Evolutionary conservation across 176 grass and related monocot species (phyloP).

Genomic region (maize (Zea mays)): DNA sequence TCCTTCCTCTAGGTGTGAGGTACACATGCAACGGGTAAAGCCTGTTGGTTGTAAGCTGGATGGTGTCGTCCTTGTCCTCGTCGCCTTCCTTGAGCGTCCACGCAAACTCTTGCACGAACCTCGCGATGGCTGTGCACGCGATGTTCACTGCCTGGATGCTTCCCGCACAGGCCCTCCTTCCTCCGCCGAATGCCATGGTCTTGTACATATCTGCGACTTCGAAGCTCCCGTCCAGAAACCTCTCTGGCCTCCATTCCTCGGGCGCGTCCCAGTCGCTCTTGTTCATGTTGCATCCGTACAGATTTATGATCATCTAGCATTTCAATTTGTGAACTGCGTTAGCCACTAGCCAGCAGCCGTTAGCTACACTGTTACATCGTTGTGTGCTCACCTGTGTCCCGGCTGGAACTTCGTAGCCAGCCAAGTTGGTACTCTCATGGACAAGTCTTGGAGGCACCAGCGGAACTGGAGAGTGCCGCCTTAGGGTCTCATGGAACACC

Average conservation of each 20-base stretch:
- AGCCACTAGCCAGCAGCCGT: background rate
- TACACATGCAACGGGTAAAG: conserved; percentile 56
- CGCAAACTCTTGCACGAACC: conserved; percentile 69
- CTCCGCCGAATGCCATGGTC: conserved; percentile 85
- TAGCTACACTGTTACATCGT: too few relatives aligned
- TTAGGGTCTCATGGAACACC: conserved; percentile 80
- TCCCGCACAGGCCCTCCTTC: conserved; percentile 70
- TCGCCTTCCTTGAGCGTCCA: conserved; percentile 83
- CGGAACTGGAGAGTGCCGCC: conserved; percentile 61
- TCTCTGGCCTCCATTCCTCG: conserved; percentile 74
- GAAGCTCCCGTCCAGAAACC: conserved; percentile 57
- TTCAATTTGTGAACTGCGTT: background rate
- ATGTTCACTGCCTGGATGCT: conserved; percentile 57
- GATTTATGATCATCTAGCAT: conserved; percentile 68
- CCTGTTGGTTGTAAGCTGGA: conserved; percentile 68
- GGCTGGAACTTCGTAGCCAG: conserved; percentile 58
- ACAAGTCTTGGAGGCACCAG: conserved; percentile 70
- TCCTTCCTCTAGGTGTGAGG: conserved; percentile 49
- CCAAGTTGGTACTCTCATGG: conserved; percentile 65
- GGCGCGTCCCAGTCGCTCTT: conserved; percentile 63
- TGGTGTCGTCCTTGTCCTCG: conserved; percentile 60
- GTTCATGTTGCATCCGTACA: conserved; percentile 91
- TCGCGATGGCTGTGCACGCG: conserved; percentile 53
- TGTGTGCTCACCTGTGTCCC: conserved; percentile 53
- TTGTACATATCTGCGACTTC: conserved; percentile 55